phyloP scores from a whole-genome alignment of 306 rosid genomes.

The Rubus idaeus region DNA sequence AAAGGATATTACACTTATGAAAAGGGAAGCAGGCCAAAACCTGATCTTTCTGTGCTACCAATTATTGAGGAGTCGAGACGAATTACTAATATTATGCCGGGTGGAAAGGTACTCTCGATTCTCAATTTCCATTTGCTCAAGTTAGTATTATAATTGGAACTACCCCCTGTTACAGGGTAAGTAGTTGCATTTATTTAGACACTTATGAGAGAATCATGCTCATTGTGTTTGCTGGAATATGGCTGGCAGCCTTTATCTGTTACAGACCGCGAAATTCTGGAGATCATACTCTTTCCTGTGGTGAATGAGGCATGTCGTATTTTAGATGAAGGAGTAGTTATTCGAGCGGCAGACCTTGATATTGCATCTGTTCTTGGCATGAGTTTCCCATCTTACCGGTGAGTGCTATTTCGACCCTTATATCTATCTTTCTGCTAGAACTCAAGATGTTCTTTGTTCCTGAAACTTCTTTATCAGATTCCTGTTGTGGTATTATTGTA shows the following conservation, averaged over 20 bases:
- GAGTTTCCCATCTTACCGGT: conserved; percentile 95
- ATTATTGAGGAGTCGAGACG: conserved; percentile 72
- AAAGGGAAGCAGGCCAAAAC: conserved; percentile 87
- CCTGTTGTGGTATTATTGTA: not conserved
- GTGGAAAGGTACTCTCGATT: conserved; percentile 66
- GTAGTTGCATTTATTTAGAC: conserved; percentile 14
- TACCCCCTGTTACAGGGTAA: conserved; percentile 3
- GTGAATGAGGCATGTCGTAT: conserved; percentile 97
- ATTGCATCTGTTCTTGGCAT: conserved; percentile 92
- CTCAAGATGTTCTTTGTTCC: not conserved
- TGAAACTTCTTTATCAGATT: not conserved
- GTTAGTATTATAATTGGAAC: conserved; percentile 1
- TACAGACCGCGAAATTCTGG: conserved; percentile 86
- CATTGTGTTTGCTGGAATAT: conserved; percentile 11
- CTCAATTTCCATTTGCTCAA: conserved; percentile 17
- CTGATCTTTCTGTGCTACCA: conserved; percentile 68
- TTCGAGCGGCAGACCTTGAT: conserved; percentile 90
- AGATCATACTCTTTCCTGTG: conserved; percentile 90
- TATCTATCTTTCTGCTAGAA: not conserved
- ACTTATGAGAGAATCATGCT: conserved; percentile 2
- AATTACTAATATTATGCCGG: conserved; percentile 61
- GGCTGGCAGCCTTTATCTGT: conserved; percentile 65
- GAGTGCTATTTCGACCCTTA: not conserved
- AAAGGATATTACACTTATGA: conserved; percentile 76
- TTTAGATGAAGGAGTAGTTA: conserved; percentile 74